phyloP scores from a whole-genome alignment of 2,329 filamentous ascomycete species.

The Cordyceps farinosa region DNA sequence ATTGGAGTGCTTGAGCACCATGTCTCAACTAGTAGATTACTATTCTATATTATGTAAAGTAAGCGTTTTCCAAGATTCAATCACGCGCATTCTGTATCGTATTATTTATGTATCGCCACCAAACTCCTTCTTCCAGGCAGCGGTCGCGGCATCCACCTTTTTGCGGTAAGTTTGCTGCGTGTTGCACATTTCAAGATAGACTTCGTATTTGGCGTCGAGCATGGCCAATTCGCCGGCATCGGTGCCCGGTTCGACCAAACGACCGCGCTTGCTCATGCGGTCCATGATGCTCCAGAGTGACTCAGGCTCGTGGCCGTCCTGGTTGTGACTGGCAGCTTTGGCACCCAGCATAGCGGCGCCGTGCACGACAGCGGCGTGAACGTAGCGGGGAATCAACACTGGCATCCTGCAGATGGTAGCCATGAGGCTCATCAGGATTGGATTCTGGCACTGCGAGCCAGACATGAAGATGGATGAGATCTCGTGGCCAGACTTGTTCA shows the following conservation, averaged over 20 bases:
- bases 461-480: conserved; percentile 98
- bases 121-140: conserved; percentile 34
- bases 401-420: conserved; percentile 89
- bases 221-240: conserved; percentile 73
- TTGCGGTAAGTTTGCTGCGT: conserved; percentile 79
- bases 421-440: conserved; percentile 84
- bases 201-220: conserved; percentile 82
- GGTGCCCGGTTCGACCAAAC: conserved; percentile 70
- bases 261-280: conserved; percentile 90
- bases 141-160: conserved; percentile 65
- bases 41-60: not conserved
- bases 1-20: not conserved
- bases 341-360: conserved; percentile 98
- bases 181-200: conserved; percentile 91
- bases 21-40: not conserved
- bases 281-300: conserved; percentile 96
- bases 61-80: not conserved
- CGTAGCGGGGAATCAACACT: conserved; percentile 88
- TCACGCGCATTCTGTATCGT: not conserved
- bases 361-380: conserved; percentile 92
- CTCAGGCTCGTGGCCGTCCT: conserved; percentile 68
- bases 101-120: conserved; percentile 24
- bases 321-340: conserved; percentile 85
- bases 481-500: conserved; percentile 85
- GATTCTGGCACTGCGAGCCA: conserved; percentile 94